Percentiles rank a stretch among this genome's conserved stretches.
phyloP scores from a whole-genome alignment of 2,329 filamentous ascomycete genomes.

The Orbilia brochopaga region DNA sequence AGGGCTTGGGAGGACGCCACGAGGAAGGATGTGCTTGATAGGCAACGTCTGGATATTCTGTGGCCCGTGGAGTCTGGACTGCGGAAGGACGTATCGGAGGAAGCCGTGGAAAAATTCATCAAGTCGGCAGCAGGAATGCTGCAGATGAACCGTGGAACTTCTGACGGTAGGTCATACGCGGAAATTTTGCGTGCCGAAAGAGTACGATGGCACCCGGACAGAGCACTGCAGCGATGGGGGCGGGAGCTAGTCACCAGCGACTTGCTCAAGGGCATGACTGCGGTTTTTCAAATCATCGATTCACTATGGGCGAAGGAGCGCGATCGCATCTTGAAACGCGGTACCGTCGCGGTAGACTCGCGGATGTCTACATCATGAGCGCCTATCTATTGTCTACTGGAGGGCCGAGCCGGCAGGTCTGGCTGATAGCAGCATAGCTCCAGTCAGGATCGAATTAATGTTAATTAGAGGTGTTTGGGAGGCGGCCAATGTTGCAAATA shows the following conservation, averaged over 20 bases:
- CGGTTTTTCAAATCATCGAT: conserved; percentile 90
- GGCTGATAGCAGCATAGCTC: conserved; percentile 9
- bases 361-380: conserved; percentile 4
- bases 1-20: conserved; percentile 66
- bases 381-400: not conserved
- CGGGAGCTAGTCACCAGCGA: conserved; percentile 71
- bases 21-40: conserved; percentile 55
- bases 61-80: conserved; percentile 76
- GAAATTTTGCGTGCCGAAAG: conserved; percentile 78
- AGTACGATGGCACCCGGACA: conserved; percentile 96
- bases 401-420: not conserved
- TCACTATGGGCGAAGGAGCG: conserved; percentile 67
- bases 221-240: conserved; percentile 88
- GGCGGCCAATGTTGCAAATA: too few relatives aligned
- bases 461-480: conserved; percentile 2
- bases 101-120: conserved; percentile 74
- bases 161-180: conserved; percentile 54
- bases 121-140: conserved; percentile 61
- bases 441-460: conserved; percentile 5
- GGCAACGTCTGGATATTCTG: conserved; percentile 62
- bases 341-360: conserved; percentile 13
- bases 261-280: conserved; percentile 79
- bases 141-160: conserved; percentile 51
- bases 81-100: conserved; percentile 65
- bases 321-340: conserved; percentile 2